phyloP scores from a whole-genome alignment of 495 filamentous ascomycete genomes.

The Penicillium lividum region DNA sequence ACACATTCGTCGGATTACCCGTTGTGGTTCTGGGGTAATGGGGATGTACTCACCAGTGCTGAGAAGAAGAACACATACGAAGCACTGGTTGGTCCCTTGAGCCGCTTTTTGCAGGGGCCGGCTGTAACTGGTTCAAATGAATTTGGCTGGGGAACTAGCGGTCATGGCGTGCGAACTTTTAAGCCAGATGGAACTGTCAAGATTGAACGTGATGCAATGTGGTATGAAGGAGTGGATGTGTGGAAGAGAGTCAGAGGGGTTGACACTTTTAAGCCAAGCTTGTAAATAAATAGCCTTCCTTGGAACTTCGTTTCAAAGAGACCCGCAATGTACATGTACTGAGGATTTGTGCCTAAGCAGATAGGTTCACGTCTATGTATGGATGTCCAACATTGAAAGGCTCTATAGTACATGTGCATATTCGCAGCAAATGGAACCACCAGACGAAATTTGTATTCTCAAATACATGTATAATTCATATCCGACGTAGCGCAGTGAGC shows the following conservation, averaged over 20 bases:
- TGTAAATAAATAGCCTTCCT: constrained; percentile 1
- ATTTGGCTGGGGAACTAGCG: constrained; percentile 36
- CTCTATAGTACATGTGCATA: not conserved
- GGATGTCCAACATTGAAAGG: not conserved
- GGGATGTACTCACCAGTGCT: constrained; percentile 31
- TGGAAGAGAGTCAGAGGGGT: constrained; percentile 43
- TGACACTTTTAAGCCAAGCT: constrained; percentile 12
- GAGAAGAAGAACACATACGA: constrained; percentile 45
- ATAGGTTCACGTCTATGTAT: no score
- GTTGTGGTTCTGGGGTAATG: constrained; percentile 61
- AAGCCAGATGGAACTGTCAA: constrained; percentile 46
- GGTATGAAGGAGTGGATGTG: constrained; percentile 48
- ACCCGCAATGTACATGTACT: not conserved
- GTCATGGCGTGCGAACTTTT: constrained; percentile 41
- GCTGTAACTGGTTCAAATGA: constrained; percentile 24
- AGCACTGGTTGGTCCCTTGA: constrained; percentile 45
- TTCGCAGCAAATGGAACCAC: not conserved
- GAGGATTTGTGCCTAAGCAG: not conserved
- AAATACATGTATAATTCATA: no score
- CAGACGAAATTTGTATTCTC: no score
- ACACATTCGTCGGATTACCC: constrained; percentile 58
- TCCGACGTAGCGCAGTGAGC: not conserved
- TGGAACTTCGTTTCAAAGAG: not conserved
- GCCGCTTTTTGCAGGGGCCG: constrained; percentile 39
- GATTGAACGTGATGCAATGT: constrained; percentile 43